Conservation (phyloP, 1,284 basidiomycete species). For the Cystobasidium pallidum region DNA sequence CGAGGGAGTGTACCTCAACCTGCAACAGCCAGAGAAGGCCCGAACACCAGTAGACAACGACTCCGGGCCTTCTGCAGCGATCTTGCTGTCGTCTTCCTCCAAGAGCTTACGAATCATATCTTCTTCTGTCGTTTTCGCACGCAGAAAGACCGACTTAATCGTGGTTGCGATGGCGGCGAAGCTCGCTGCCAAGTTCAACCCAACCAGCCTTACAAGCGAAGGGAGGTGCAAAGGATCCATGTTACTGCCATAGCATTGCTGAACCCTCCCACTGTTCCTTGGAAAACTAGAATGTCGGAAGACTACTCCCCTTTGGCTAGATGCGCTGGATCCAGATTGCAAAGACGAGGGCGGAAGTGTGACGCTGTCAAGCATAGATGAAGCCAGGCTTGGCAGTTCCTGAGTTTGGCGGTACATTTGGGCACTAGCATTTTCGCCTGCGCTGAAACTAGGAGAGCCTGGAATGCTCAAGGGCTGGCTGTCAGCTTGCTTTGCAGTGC, state of each 20-base stretch:
- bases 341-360: slow-evolving; percentile 3
- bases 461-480: background rate
- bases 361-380: slow-evolving; percentile 14
- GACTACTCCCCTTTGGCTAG: background rate
- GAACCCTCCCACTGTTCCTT: background rate
- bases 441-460: background rate
- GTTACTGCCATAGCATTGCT: background rate
- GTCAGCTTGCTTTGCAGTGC: background rate
- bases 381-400: slow-evolving; percentile 5
- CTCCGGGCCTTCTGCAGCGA: too few species aligned
- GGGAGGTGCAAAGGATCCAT: slow-evolving; percentile 37
- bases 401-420: background rate
- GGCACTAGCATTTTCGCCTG: background rate
- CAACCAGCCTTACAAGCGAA: slow-evolving; percentile 26
- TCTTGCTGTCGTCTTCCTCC: background rate
- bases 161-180: background rate
- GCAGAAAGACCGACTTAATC: background rate
- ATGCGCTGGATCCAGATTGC: slow-evolving; percentile 1
- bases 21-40: slow-evolving; percentile 24
- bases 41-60: background rate
- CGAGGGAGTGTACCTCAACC: background rate
- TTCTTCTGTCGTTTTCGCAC: background rate
- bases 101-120: background rate
- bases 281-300: background rate
- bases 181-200: slow-evolving; percentile 26